These are phyloP conservation scores for Lipomyces sp. DNA, from an alignment of 805 yeast genomes.

Conservation along the genomic window DNA sequence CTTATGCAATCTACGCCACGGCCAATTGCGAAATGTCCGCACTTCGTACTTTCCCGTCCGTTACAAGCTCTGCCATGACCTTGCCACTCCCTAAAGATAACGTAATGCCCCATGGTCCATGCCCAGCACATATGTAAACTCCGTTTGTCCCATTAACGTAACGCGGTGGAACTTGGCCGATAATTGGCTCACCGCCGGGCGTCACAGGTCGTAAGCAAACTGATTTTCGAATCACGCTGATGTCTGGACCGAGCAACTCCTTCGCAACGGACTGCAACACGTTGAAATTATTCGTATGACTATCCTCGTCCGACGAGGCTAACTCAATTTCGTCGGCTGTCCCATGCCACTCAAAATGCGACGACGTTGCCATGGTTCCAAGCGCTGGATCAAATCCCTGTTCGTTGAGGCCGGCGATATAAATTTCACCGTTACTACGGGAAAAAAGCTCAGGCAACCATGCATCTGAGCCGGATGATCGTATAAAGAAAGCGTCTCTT, in stretches of 20 bases:
- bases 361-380: background rate
- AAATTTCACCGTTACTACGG: conserved; percentile 38
- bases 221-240: conserved; percentile 23
- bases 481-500: conserved; percentile 31
- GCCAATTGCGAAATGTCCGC: conserved; percentile 28
- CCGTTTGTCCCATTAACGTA: conserved; percentile 25
- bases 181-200: conserved; percentile 38
- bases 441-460: conserved; percentile 39
- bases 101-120: conserved; percentile 91
- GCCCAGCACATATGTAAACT: conserved; percentile 57
- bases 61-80: conserved; percentile 71
- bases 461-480: conserved; percentile 21
- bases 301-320: background rate
- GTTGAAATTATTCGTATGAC: conserved; percentile 17
- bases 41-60: conserved; percentile 57
- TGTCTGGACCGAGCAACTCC: conserved; percentile 34
- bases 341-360: conserved; percentile 9
- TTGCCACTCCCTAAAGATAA: conserved; percentile 88
- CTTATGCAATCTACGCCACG: background rate
- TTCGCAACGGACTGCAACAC: conserved; percentile 24
- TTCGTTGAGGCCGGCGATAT: conserved; percentile 37
- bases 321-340: background rate
- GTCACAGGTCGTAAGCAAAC: conserved; percentile 36
- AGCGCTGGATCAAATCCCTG: conserved; percentile 32
- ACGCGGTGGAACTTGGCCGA: conserved; percentile 31